Conservation (phyloP, 495 filamentous ascomycete genomes). For the Penicillium nucicola region DNA sequence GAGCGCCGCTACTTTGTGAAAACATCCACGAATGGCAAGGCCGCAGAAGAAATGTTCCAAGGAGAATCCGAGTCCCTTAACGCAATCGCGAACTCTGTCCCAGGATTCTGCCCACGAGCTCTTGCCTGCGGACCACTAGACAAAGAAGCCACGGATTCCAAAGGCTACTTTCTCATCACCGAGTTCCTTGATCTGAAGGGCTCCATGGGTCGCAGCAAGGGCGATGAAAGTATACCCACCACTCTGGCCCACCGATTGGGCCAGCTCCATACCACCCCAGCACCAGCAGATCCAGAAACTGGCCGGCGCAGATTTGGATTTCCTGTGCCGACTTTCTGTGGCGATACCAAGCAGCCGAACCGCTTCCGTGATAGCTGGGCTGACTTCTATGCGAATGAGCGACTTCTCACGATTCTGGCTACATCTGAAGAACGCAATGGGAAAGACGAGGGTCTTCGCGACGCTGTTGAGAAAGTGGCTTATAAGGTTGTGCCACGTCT, state of each 20-base stretch:
- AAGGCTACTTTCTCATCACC: conserved; percentile 69
- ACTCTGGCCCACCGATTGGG: conserved; percentile 74
- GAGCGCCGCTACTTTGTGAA: conserved; percentile 77
- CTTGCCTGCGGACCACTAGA: conserved; percentile 65
- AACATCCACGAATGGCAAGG: conserved; percentile 56
- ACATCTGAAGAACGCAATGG: conserved; percentile 61
- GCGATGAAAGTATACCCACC: conserved; percentile 16
- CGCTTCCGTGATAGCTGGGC: conserved; percentile 66
- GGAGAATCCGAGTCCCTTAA: conserved; percentile 84
- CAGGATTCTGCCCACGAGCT: conserved; percentile 69
- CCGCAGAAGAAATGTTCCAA: conserved; percentile 74
- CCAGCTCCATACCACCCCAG: conserved; percentile 72
- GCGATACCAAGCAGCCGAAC: conserved; percentile 79
- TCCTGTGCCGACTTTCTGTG: conserved; percentile 79
- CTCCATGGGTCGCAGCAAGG: conserved; percentile 20
- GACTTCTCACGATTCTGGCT: conserved; percentile 61
- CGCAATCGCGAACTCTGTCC: conserved; percentile 67
- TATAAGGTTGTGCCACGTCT: conserved; percentile 65
- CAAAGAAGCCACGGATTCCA: conserved; percentile 29
- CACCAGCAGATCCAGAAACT: conserved; percentile 54
- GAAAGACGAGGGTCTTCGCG: conserved; percentile 53
- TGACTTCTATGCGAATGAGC: conserved; percentile 75
- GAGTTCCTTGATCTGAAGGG: conserved; percentile 70
- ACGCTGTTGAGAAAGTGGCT: conserved; percentile 61
- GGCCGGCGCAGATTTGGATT: conserved; percentile 71